These are phyloP conservation scores for Huntiella abstrusa DNA, from an alignment of 2,329 filamentous ascomycete genomes.

Conservation along the genomic window DNA sequence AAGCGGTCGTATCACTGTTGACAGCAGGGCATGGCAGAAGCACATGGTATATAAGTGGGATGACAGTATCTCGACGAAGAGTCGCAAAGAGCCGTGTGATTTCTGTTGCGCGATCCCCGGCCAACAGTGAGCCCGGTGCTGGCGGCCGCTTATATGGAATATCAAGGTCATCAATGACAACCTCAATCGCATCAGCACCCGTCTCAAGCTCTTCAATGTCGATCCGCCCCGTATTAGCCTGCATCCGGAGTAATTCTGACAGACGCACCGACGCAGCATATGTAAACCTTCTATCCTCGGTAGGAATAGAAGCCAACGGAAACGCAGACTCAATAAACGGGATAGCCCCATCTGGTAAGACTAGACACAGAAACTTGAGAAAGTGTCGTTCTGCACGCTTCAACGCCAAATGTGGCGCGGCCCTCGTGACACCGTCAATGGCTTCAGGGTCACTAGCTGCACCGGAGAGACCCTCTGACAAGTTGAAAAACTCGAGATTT, in stretches of 20 bases:
- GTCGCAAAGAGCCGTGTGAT: conserved; percentile 40
- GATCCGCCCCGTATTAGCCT: conserved; percentile 19
- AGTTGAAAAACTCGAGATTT: conserved; percentile 61
- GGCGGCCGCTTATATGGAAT: conserved; percentile 5
- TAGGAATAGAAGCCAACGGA: conserved; percentile 41
- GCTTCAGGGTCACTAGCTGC: conserved; percentile 12
- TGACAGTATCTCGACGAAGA: conserved; percentile 43
- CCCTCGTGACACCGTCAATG: conserved; percentile 20
- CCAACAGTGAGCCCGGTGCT: conserved; percentile 11
- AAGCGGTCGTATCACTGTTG: conserved; percentile 11
- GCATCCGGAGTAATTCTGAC: conserved; percentile 29
- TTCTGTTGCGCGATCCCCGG: conserved; percentile 22
- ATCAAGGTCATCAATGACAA: conserved; percentile 24
- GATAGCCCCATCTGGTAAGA: conserved; percentile 35
- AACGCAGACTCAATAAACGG: conserved; percentile 44
- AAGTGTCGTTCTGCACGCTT: conserved; percentile 53
- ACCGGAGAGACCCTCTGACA: conserved; percentile 34
- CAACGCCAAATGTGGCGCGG: conserved; percentile 44
- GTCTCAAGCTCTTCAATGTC: conserved; percentile 47
- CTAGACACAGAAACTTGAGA: conserved; percentile 45
- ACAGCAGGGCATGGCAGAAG: conserved; percentile 16
- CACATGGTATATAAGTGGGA: conserved; percentile 38
- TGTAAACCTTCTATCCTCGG: conserved; percentile 43
- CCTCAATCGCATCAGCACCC: conserved; percentile 49
- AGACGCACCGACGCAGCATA: conserved; percentile 46